Percentiles rank a stretch among this genome's conserved stretches.
Evolutionary conservation across 192 early-diverging fungal species (phyloP).

Genomic region (Linnemannia zychae): DNA sequence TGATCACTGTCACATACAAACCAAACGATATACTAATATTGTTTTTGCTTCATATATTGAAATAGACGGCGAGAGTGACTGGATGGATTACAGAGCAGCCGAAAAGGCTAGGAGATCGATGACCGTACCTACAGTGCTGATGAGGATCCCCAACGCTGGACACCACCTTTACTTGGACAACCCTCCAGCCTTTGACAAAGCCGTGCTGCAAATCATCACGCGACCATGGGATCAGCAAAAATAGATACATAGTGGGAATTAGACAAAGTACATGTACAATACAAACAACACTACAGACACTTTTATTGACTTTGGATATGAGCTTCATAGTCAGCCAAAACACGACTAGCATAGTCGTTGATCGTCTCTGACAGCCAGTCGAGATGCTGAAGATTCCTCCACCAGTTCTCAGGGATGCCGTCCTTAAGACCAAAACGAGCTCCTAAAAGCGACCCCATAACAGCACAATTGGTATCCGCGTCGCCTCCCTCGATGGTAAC

Average conservation of each 20-base stretch:
- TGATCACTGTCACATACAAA: not conserved
- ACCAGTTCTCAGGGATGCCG: conserved; percentile 28
- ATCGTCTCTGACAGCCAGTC: conserved; percentile 24
- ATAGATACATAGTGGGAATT: not conserved
- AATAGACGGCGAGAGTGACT: conserved; percentile 82
- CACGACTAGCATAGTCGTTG: conserved; percentile 16
- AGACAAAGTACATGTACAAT: not conserved
- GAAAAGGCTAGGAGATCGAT: conserved; percentile 71
- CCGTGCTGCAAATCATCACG: conserved; percentile 58
- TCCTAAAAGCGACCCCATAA: conserved; percentile 66
- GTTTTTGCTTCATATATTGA: not conserved
- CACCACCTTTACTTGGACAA: conserved; percentile 94
- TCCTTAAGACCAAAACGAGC: conserved; percentile 57
- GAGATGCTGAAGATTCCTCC: conserved; percentile 29
- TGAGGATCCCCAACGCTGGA: conserved; percentile 71
- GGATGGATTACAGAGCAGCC: conserved; percentile 90
- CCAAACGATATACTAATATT: not conserved
- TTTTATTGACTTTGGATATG: not conserved
- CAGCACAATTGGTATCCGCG: conserved; percentile 53
- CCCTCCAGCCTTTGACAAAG: conserved; percentile 76
- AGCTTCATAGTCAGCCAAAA: conserved; percentile 18
- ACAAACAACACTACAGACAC: not conserved
- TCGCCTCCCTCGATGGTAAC: conserved; percentile 67
- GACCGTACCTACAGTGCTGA: conserved; percentile 62
- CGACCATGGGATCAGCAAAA: conserved; percentile 59